These are phyloP conservation scores for Plasmodium ovale DNA, from an alignment of 169 alveolate genomes.

Conservation along the genomic window DNA sequence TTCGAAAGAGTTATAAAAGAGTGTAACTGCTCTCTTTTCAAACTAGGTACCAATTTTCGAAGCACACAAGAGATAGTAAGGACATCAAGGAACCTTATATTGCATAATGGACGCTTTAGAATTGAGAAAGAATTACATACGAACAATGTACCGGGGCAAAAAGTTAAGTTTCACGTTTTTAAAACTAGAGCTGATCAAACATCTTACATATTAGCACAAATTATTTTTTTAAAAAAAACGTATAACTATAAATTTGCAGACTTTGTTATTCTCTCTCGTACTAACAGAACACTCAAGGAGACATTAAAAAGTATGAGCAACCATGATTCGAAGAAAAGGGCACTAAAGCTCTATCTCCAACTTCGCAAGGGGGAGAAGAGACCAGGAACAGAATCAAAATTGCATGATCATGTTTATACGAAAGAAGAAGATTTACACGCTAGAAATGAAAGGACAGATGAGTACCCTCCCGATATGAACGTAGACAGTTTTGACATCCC, in stretches of 20 bases:
- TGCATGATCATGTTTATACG: background rate
- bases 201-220: slow-evolving; percentile 76
- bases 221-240: slow-evolving; percentile 62
- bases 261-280: slow-evolving; percentile 84
- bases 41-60: slow-evolving; percentile 80
- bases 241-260: slow-evolving; percentile 83
- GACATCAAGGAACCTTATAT: slow-evolving; percentile 64
- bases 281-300: slow-evolving; percentile 76
- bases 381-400: background rate
- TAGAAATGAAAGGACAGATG: background rate
- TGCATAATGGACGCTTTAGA: slow-evolving; percentile 70
- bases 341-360: background rate
- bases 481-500: slow-evolving; percentile 30
- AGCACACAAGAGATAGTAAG: slow-evolving; percentile 80
- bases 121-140: slow-evolving; percentile 77
- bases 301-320: slow-evolving; percentile 22
- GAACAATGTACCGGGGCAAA: slow-evolving; percentile 70
- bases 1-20: slow-evolving; percentile 73
- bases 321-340: slow-evolving; percentile 15
- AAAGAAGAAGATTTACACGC: background rate
- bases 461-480: too few relatives aligned
- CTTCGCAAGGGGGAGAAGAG: background rate
- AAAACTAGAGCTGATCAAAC: slow-evolving; percentile 79
- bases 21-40: slow-evolving; percentile 31
- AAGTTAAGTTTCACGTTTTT: slow-evolving; percentile 73